These are phyloP conservation scores for Coccomyxa sp. DNA, from an alignment of 139 green algal species.

Conservation along the genomic window DNA sequence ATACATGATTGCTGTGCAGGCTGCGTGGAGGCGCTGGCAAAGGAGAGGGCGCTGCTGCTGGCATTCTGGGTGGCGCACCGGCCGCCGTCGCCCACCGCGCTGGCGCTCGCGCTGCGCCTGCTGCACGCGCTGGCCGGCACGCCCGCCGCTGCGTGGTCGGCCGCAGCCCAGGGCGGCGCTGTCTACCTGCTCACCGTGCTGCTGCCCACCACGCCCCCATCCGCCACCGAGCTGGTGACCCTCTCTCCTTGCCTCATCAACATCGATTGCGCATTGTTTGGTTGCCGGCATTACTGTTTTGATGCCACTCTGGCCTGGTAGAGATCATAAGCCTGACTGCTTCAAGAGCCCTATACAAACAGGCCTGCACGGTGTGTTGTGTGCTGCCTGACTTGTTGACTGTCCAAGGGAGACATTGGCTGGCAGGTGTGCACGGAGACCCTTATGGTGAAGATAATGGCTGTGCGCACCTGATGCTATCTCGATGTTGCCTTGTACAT, in stretches of 20 bases:
- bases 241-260: neutral
- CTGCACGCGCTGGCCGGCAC: slow-evolving; percentile 45
- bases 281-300: too few species aligned
- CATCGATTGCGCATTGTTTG: neutral
- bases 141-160: slow-evolving; percentile 42
- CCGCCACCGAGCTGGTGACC: neutral
- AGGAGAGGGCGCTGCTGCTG: slow-evolving; percentile 40
- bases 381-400: too few species aligned
- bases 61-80: slow-evolving; percentile 59
- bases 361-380: too few species aligned
- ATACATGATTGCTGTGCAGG: slow-evolving; percentile 13
- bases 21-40: slow-evolving; percentile 59
- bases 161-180: slow-evolving; percentile 52
- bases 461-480: too few species aligned
- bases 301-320: too few species aligned
- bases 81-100: slow-evolving; percentile 32
- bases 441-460: too few species aligned
- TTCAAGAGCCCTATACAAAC: too few species aligned
- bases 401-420: too few species aligned
- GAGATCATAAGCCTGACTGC: too few species aligned
- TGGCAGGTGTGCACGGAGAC: too few species aligned
- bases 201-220: slow-evolving; percentile 31
- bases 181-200: slow-evolving; percentile 75
- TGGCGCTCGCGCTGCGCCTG: slow-evolving; percentile 54
- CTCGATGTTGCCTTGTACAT: neutral